Evolutionary conservation across 805 yeast species (phyloP).

Genomic region (Pichia sporocuriosa): DNA sequence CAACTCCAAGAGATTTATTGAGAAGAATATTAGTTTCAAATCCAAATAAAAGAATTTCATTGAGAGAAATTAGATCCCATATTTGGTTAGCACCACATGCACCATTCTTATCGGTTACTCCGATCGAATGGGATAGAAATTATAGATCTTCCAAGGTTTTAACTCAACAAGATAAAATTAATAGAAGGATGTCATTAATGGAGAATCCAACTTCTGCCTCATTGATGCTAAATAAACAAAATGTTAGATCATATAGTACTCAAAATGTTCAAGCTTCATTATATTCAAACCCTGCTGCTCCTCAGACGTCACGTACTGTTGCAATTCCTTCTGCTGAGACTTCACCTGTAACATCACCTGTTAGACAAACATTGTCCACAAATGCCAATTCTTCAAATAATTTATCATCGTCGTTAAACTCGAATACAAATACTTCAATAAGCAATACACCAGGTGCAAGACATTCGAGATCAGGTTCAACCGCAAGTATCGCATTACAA

Average conservation of each 20-base stretch:
- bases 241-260: slow-evolving; percentile 32
- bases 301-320: slow-evolving; percentile 49
- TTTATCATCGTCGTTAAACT: neutral
- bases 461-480: slow-evolving; percentile 30
- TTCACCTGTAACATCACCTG: slow-evolving; percentile 25
- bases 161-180: slow-evolving; percentile 22
- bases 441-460: neutral
- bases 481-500: slow-evolving; percentile 64
- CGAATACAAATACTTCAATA: neutral
- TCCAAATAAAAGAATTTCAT: slow-evolving; percentile 66
- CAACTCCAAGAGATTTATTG: slow-evolving; percentile 84
- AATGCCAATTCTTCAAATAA: neutral
- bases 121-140: slow-evolving; percentile 81
- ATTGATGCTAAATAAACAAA: slow-evolving; percentile 30
- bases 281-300: slow-evolving; percentile 54
- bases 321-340: slow-evolving; percentile 26
- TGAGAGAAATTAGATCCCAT: slow-evolving; percentile 69
- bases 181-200: slow-evolving; percentile 37
- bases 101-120: slow-evolving; percentile 74
- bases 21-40: slow-evolving; percentile 80
- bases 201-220: slow-evolving; percentile 38
- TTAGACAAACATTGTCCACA: slow-evolving; percentile 10
- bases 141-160: slow-evolving; percentile 35
- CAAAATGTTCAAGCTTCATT: slow-evolving; percentile 32
- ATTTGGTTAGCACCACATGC: slow-evolving; percentile 86